phyloP scores from a whole-genome alignment of 2,329 filamentous ascomycete species.

The Pezicula carpinea region DNA sequence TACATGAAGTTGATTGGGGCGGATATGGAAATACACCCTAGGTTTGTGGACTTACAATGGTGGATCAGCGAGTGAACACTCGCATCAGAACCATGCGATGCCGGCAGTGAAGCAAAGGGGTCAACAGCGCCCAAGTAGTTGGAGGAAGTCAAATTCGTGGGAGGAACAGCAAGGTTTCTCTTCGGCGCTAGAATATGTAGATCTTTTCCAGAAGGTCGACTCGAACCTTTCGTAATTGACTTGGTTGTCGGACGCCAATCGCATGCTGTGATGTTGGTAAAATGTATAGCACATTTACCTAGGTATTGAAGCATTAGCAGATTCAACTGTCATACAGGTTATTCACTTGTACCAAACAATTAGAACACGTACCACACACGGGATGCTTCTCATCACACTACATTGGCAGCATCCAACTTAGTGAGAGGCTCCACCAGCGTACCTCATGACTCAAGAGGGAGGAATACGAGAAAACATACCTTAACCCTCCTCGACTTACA shows the following conservation, averaged over 20 bases:
- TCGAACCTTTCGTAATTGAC: background rate
- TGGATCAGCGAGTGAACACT: constrained; percentile 11
- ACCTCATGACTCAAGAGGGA: too few relatives aligned
- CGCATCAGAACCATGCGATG: constrained; percentile 1
- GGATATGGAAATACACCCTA: too few relatives aligned
- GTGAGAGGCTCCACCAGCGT: too few relatives aligned
- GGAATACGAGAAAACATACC: constrained; percentile 3
- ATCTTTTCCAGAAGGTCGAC: background rate
- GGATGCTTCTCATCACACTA: constrained; percentile 14
- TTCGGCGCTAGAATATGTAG: background rate
- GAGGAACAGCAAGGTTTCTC: background rate
- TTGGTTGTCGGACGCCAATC: constrained; percentile 8
- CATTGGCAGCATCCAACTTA: background rate
- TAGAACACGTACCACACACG: constrained; percentile 3
- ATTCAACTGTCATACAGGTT: too few relatives aligned
- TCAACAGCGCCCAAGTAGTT: constrained; percentile 7
- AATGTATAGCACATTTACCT: constrained; percentile 13
- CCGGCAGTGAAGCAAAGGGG: constrained; percentile 11
- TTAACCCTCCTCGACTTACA: constrained; percentile 17
- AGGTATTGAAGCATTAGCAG: too few relatives aligned
- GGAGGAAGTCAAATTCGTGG: background rate
- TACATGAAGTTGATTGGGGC: too few relatives aligned
- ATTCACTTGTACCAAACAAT: too few relatives aligned
- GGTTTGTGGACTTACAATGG: constrained; percentile 8
- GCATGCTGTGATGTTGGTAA: constrained; percentile 13